These are phyloP conservation scores for Starmerella sirachaensis DNA, from an alignment of 805 yeast species.

Conservation along the genomic window DNA sequence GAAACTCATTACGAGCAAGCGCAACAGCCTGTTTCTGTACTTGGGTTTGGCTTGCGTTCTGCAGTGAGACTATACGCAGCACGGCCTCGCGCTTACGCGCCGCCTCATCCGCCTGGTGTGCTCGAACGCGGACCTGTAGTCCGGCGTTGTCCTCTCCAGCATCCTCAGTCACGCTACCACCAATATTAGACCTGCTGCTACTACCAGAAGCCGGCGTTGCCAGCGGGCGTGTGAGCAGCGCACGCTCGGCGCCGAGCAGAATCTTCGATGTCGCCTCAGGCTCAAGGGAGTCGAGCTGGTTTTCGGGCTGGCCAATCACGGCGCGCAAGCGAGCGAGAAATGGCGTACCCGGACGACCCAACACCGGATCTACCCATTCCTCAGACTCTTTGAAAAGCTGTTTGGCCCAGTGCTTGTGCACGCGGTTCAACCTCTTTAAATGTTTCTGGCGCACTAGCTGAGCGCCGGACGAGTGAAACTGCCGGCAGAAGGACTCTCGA, in stretches of 20 bases:
- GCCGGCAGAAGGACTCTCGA: slow-evolving; percentile 7
- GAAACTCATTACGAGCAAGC: slow-evolving; percentile 68
- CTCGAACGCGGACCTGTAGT: slow-evolving; percentile 20
- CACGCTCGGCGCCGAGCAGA: slow-evolving; percentile 63
- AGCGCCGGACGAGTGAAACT: slow-evolving; percentile 17
- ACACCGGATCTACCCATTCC: slow-evolving; percentile 65
- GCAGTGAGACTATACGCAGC: slow-evolving; percentile 58
- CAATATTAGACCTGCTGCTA: slow-evolving; percentile 20
- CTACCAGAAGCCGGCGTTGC: too few species aligned
- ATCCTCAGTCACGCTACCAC: neutral
- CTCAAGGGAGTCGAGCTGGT: slow-evolving; percentile 48
- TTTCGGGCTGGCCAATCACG: slow-evolving; percentile 52
- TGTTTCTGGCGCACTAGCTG: slow-evolving; percentile 22
- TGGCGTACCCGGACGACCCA: slow-evolving; percentile 56
- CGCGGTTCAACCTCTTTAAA: slow-evolving; percentile 20
- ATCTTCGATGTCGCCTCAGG: slow-evolving; percentile 61
- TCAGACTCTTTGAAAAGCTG: slow-evolving; percentile 21
- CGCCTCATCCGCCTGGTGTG: slow-evolving; percentile 24
- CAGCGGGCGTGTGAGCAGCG: slow-evolving; percentile 22
- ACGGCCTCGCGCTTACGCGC: slow-evolving; percentile 56
- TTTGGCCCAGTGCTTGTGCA: slow-evolving; percentile 26
- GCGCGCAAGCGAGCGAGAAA: slow-evolving; percentile 58
- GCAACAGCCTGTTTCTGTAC: slow-evolving; percentile 44
- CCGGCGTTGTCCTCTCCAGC: slow-evolving; percentile 13
- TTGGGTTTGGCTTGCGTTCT: slow-evolving; percentile 54